Base-by-base conservation (phyloP, 495 filamentous ascomycete genomes). In the Aspergillus steynii region DNA sequence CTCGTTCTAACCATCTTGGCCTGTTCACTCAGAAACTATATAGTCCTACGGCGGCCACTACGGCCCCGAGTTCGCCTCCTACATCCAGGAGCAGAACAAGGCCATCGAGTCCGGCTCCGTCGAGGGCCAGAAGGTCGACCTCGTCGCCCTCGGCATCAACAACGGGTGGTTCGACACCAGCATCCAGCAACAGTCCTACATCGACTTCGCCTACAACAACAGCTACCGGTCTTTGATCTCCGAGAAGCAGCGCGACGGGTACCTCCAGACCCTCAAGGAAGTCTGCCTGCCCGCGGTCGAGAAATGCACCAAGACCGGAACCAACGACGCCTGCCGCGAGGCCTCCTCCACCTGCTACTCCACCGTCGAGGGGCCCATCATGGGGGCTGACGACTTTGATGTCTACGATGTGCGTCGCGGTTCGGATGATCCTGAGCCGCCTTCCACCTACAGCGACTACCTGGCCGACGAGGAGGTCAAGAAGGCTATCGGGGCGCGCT, bases 21-120 rank as follows among this genome's bases (percentile, higher is more conserved):
- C n/a, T n/a, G n/a, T n/a, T n/a, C n/a, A n/a, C n/a, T n/a, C n/a
- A n/a, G n/a, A n/a, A n/a, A n/a, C n/a, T n/a, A 2, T 4, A 42
- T 37, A 85, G 69, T 82, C 79, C 0, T 86, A 86, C 59, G 83
- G 83, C 26, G 83, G 83, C 5, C 82, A 84, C 61, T 86, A 84
- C 57, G 70, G 65, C 1, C 84, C 83, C 12, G 82, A 77, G 49
- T 85, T 85, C 58, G 76, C 77, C 3, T 61, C 72, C 37, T 83
- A 85, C 62, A 80, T 85, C 56, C 64, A 80, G 54, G 58, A 77
- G 10, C 81, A 85, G 65, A 87, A 87, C 63, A 65, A 69, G 4
- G 77, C 70, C 9, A 77, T 82, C 55, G 62, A 65, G 26, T 56
- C 61, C 9, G 80, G 80, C 3, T 64, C 64, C 6, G 55, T 81